These are phyloP conservation scores for Boletellus dicymbophilus DNA, from an alignment of 1,284 basidiomycete genomes.

Conservation along the genomic window DNA sequence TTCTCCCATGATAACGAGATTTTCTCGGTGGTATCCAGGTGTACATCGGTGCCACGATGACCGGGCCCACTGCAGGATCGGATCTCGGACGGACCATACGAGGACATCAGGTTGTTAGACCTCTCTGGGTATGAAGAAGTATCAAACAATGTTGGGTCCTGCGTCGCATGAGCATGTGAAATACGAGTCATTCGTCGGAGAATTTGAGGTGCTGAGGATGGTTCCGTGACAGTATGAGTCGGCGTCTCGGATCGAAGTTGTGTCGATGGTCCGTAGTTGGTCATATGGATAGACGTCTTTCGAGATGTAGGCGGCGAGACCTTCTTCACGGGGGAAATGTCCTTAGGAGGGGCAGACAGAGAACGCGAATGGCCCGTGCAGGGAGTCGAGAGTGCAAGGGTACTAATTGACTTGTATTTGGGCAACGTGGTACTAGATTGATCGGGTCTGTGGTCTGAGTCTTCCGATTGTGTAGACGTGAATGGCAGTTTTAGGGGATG, in stretches of 20 bases:
- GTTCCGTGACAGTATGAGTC: slow-evolving; percentile 7
- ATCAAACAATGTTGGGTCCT: slow-evolving; percentile 10
- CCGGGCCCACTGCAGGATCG: slow-evolving; percentile 15
- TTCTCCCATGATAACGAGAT: slow-evolving; percentile 12
- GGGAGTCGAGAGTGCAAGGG: slow-evolving; percentile 27
- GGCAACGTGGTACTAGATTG: slow-evolving; percentile 27
- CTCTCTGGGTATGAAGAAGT: slow-evolving; percentile 7
- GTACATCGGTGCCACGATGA: slow-evolving; percentile 18
- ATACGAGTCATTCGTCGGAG: slow-evolving; percentile 28
- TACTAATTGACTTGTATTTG: slow-evolving; percentile 29
- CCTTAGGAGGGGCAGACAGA: slow-evolving; percentile 13
- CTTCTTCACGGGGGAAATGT: slow-evolving; percentile 15
- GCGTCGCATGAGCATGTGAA: slow-evolving; percentile 7
- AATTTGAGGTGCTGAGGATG: slow-evolving; percentile 8
- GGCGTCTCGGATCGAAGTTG: slow-evolving; percentile 12
- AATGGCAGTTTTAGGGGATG: slow-evolving; percentile 15
- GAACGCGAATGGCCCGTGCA: slow-evolving; percentile 28
- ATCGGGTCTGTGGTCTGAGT: slow-evolving; percentile 21
- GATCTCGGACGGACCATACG: slow-evolving; percentile 23
- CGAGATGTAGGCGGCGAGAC: slow-evolving; percentile 26
- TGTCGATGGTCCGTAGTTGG: slow-evolving; percentile 3
- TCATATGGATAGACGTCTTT: slow-evolving; percentile 9
- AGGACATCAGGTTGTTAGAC: neutral
- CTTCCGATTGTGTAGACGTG: slow-evolving; percentile 16
- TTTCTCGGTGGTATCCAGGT: slow-evolving; percentile 10